These are phyloP conservation scores for Linaria vulgaris DNA, from an alignment of 257 asterid species.

Conservation along the genomic window DNA sequence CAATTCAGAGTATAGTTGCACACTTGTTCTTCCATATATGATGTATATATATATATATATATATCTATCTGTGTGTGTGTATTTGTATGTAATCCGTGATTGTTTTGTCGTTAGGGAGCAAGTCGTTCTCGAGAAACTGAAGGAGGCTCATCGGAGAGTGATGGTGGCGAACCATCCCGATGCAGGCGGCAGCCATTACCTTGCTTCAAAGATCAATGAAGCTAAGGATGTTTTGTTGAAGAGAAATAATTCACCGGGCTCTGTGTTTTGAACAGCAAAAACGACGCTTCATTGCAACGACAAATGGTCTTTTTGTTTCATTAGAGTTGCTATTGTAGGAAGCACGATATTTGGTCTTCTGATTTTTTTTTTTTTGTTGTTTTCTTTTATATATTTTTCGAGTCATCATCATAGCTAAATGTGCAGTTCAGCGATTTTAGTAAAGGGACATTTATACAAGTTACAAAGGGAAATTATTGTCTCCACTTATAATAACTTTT, in stretches of 20 bases:
- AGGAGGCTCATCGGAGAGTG: slow-evolving; percentile 78
- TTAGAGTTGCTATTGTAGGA: no score
- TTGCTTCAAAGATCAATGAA: slow-evolving; percentile 83
- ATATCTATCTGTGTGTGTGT: neutral
- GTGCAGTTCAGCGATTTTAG: no score
- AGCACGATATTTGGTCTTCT: no score
- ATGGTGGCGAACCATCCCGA: slow-evolving; percentile 93
- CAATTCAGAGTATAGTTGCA: neutral
- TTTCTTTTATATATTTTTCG: no score
- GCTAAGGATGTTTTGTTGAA: slow-evolving; percentile 67
- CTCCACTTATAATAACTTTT: no score
- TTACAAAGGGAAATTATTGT: no score
- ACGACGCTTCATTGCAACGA: neutral
- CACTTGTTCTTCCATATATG: neutral
- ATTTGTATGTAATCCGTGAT: neutral
- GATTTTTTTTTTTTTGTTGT: no score
- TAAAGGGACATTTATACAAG: no score
- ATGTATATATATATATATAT: neutral
- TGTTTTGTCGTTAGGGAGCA: slow-evolving; percentile 44
- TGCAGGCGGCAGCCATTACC: slow-evolving; percentile 88
- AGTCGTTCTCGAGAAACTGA: slow-evolving; percentile 47
- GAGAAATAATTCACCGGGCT: slow-evolving; percentile 35
- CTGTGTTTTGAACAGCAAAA: slow-evolving; percentile 55
- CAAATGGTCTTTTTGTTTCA: no score
- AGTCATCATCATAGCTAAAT: no score